Conservation (phyloP, 2,329 filamentous ascomycete genomes). For the Fusarium sp. region DNA sequence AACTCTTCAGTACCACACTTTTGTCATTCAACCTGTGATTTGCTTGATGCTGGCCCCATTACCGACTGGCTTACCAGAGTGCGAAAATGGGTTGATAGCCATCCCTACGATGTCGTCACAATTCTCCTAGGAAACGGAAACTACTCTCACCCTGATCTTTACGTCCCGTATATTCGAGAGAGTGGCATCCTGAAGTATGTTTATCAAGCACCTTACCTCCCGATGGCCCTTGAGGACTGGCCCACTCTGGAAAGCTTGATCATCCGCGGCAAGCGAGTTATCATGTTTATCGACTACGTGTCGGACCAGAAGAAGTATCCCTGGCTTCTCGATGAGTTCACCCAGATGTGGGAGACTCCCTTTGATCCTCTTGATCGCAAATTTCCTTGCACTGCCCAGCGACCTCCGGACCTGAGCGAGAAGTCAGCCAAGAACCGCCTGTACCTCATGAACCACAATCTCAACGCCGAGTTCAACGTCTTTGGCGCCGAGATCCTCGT, state of each 20-base stretch:
- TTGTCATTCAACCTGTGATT: conserved; percentile 85
- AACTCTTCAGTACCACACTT: conserved; percentile 71
- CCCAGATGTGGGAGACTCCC: conserved; percentile 89
- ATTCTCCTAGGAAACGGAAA: conserved; percentile 88
- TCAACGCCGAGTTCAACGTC: conserved; percentile 81
- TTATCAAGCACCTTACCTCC: conserved; percentile 77
- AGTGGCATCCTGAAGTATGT: conserved; percentile 79
- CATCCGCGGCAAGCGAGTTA: conserved; percentile 73
- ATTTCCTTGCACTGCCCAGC: conserved; percentile 83
- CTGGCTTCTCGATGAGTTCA: conserved; percentile 89
- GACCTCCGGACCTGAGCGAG: conserved; percentile 73
- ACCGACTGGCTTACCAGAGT: conserved; percentile 78
- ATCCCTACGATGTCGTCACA: conserved; percentile 90
- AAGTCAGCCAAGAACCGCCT: conserved; percentile 70
- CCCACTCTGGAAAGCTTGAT: conserved; percentile 85
- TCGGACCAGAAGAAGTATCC: conserved; percentile 82
- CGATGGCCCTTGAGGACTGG: conserved; percentile 81
- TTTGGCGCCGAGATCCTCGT: conserved; percentile 73
- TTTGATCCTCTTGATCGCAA: conserved; percentile 74
- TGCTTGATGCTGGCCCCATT: conserved; percentile 84
- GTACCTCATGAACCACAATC: conserved; percentile 91
- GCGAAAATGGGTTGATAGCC: conserved; percentile 74
- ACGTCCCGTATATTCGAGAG: conserved; percentile 74
- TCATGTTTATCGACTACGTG: conserved; percentile 87
- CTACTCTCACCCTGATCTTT: conserved; percentile 72